phyloP scores from a whole-genome alignment of 805 yeast species.

The Pichia pseudocactophila region DNA sequence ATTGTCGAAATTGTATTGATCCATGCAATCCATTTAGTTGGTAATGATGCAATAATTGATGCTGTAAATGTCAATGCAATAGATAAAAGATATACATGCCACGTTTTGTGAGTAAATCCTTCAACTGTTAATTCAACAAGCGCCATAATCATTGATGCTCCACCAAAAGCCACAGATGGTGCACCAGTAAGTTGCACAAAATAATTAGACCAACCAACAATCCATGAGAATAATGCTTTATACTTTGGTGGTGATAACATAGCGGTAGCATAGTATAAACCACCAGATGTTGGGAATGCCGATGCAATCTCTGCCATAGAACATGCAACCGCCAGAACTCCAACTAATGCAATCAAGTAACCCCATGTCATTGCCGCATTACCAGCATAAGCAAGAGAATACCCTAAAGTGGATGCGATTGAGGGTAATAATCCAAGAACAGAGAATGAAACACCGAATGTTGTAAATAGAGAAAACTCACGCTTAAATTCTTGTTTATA shows the following conservation, averaged over 20 bases:
- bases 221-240: slow-evolving; percentile 49
- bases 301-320: slow-evolving; percentile 56
- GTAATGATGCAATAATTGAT: slow-evolving; percentile 39
- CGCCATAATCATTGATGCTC: slow-evolving; percentile 49
- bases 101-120: slow-evolving; percentile 33
- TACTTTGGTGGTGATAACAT: slow-evolving; percentile 47
- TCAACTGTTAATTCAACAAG: slow-evolving; percentile 30
- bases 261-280: slow-evolving; percentile 58
- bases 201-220: slow-evolving; percentile 56
- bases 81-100: slow-evolving; percentile 42
- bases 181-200: slow-evolving; percentile 52
- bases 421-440: slow-evolving; percentile 58
- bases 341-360: slow-evolving; percentile 43
- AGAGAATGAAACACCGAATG: slow-evolving; percentile 37
- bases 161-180: slow-evolving; percentile 48
- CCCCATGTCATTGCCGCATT: slow-evolving; percentile 57
- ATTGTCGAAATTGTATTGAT: slow-evolving; percentile 42
- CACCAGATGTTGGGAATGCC: slow-evolving; percentile 60
- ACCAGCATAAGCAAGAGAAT: slow-evolving; percentile 52
- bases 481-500: slow-evolving; percentile 52
- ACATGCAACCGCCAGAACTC: slow-evolving; percentile 46
- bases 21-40: slow-evolving; percentile 44
- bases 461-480: slow-evolving; percentile 42
- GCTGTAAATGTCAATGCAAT: slow-evolving; percentile 39
- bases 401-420: slow-evolving; percentile 50